phyloP scores from a whole-genome alignment of 108 stramenopile genomes.

The Cyclotella sp. region DNA sequence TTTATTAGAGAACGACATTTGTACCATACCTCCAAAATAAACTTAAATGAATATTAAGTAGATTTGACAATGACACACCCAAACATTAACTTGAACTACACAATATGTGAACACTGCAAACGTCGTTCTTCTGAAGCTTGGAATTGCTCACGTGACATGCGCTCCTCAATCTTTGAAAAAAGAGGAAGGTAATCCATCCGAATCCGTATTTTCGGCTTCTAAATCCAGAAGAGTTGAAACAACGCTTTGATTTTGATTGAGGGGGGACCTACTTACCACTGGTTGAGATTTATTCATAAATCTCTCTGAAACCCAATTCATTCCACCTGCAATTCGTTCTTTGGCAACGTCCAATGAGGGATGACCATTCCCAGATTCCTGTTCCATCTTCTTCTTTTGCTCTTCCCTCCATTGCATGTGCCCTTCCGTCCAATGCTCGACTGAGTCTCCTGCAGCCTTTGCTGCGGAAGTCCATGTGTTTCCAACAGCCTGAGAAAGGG shows the following conservation, averaged over 20 bases:
- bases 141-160: not conserved
- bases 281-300: constrained; percentile 10
- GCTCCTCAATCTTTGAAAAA: constrained; percentile 17
- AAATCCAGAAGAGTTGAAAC: constrained; percentile 15
- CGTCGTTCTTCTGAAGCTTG: not conserved
- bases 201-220: constrained; percentile 11
- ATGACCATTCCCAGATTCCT: not conserved
- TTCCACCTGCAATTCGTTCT: constrained; percentile 17
- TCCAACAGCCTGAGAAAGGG: constrained; percentile 6
- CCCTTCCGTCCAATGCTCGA: constrained; percentile 29
- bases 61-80: too few species aligned
- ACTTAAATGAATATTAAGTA: too few species aligned
- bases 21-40: too few species aligned
- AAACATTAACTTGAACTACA: too few species aligned
- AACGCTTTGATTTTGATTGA: not conserved
- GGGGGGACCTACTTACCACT: not conserved
- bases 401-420: constrained; percentile 16
- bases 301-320: constrained; percentile 31
- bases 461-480: constrained; percentile 11
- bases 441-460: constrained; percentile 1
- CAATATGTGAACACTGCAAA: too few species aligned
- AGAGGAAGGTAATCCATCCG: constrained; percentile 29
- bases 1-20: too few species aligned
- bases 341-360: constrained; percentile 8
- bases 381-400: constrained; percentile 18